Evolutionary conservation across 306 rosid genomes (phyloP), one percentile per base, ranked within the genome.

Genomic region (Castanospermum australe): DNA sequence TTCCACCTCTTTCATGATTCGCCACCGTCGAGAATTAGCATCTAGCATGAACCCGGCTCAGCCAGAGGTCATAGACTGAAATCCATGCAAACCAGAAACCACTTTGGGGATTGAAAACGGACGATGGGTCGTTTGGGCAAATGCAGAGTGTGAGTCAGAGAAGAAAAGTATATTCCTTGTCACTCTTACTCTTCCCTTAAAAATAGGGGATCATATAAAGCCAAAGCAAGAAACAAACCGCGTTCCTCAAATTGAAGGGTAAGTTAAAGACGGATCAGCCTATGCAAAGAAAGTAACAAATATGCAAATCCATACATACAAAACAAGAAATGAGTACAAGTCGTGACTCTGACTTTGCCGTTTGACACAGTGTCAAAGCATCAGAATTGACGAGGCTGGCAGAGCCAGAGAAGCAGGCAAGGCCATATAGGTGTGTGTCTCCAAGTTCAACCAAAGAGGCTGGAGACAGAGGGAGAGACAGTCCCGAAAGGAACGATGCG

Each of bases 401-500:
- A 77, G 52, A 64, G 80, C 66, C 80, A 75, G 77, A 80, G 77
- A 84, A 82, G 77, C 81, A 69, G 73, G 61, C 18, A 39, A 30
- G 32, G 78, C 39, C 83, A 75, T 39, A 14, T 30, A 64, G 63
- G 68, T 75, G 65, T 56, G 77, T 69, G 65, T 56, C 74, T 69
- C 87, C 67, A 77, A 50, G 66, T 79, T 80, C 80, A 83, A 79
- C 76, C 52, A 65, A 35, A 78, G 41, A 67, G 69, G 51, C 57
- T 71, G 62, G 25, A 45, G 57, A 66, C 52, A 77, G 78, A 57
- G 75, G 32, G 24, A 50, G 51, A 36, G 63, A 52, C 15, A 41
- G 21, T 33, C 5, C 9, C n/a, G 18, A 24, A 78, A n/a, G 44
- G 33, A n/a, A 7, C 42, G 39, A 54, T 35, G 66, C 66, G 62